These are phyloP conservation scores for Pythium rhizo-oryzae DNA, from an alignment of 352 stramenopile genomes.

Conservation along the genomic window DNA sequence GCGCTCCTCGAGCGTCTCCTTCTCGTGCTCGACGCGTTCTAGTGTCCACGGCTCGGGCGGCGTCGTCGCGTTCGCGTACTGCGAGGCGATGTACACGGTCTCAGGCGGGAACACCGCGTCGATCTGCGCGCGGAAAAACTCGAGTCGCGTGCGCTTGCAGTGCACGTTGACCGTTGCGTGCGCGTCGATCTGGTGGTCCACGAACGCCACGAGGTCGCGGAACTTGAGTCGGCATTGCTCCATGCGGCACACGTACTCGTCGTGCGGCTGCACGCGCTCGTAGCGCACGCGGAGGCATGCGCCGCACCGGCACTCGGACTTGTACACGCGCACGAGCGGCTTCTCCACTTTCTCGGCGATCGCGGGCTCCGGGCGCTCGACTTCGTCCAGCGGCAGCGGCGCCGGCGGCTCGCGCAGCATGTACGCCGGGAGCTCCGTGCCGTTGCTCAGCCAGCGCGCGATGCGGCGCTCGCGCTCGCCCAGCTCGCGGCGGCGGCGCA, in stretches of 20 bases:
- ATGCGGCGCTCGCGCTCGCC: conserved; percentile 16
- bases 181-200: conserved; percentile 59
- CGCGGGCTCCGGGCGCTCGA: conserved; percentile 10
- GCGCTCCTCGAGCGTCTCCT: conserved; percentile 33
- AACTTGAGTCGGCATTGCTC: conserved; percentile 30
- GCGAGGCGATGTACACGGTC: conserved; percentile 59
- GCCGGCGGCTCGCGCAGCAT: conserved; percentile 17
- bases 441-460: conserved; percentile 3
- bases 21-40: conserved; percentile 45
- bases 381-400: conserved; percentile 3
- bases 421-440: conserved; percentile 9
- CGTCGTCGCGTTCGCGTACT: conserved; percentile 38
- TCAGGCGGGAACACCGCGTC: conserved; percentile 37
- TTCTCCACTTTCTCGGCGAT: conserved; percentile 23
- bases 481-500: not conserved
- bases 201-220: conserved; percentile 39
- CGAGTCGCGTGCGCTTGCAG: conserved; percentile 40
- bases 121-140: conserved; percentile 41
- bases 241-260: conserved; percentile 25
- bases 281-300: not conserved
- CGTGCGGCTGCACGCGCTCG: not conserved
- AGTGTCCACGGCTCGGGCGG: conserved; percentile 52
- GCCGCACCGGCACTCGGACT: conserved; percentile 2
- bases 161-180: conserved; percentile 49
- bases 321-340: not conserved